These are phyloP conservation scores for Urochloa ruziziensis DNA, from an alignment of 176 grass and related monocot genomes.

Conservation along the genomic window DNA sequence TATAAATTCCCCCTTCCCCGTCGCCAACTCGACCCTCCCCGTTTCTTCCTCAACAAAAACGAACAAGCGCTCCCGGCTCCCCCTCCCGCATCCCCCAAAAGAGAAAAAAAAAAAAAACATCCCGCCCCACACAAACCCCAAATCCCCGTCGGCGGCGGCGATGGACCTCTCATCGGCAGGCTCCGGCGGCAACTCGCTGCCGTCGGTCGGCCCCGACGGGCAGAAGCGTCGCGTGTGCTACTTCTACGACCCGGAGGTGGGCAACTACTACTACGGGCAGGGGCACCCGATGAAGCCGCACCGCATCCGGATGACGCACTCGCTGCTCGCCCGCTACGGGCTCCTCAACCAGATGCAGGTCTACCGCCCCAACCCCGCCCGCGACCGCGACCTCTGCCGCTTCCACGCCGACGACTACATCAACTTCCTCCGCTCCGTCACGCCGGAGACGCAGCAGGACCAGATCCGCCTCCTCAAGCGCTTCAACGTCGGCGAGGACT, in stretches of 20 bases:
- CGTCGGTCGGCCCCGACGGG: constrained; percentile 56
- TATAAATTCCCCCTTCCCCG: neutral
- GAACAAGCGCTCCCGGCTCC: neutral
- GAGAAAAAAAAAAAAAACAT: neutral
- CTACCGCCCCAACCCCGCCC: constrained; percentile 54
- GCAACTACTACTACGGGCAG: constrained; percentile 99
- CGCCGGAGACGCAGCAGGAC: constrained; percentile 79
- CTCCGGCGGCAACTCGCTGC: constrained; percentile 71
- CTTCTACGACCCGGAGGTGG: constrained; percentile 95
- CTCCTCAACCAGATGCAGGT: constrained; percentile 79
- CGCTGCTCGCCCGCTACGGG: constrained; percentile 62
- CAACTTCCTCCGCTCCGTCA: constrained; percentile 69
- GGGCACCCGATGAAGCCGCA: constrained; percentile 93
- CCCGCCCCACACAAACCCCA: neutral
- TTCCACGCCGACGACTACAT: constrained; percentile 98
- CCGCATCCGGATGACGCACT: constrained; percentile 94
- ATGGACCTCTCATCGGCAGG: constrained; percentile 45
- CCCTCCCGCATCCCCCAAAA: neutral
- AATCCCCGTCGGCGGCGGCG: constrained; percentile 14
- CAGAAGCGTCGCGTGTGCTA: constrained; percentile 91
- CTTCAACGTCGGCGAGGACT: constrained; percentile 90
- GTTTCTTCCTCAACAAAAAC: neutral
- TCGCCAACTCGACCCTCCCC: neutral
- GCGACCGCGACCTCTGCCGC: constrained; percentile 70
- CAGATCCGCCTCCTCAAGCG: constrained; percentile 60